Evolutionary conservation across 768 basidiomycete species (phyloP), one percentile per base, ranked within the genome.

Genomic region (Leccinellum rugosiceps): DNA sequence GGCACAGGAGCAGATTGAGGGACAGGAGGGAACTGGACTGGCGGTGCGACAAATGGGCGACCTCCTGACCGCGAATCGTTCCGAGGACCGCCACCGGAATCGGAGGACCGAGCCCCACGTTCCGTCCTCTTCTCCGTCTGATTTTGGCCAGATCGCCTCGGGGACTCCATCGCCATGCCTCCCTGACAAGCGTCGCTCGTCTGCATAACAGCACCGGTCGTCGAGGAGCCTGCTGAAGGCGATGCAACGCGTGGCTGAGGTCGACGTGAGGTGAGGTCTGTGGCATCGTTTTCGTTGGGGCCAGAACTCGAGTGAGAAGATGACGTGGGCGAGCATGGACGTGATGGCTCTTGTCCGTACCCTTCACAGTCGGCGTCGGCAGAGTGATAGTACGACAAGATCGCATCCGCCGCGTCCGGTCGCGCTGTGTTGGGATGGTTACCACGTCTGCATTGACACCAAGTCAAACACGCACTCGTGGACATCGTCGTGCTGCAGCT

Each of bases 21-120:
- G 5, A 11, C n/a, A 41, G 38, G 38, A 41, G 38, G 78, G 9
- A 83, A 78, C 61, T 83, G 84, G 69, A 88, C 89, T 38, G 87
- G 86, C 50, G 87, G 88, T 53, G 86, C 85, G 58, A 90, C 84
- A 60, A 90, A 76, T 52, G 87, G 84, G 25, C 90, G 76, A 53
- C 83, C 41, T 41, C 19, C 45, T 46, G 45, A n/a, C 45, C 72
- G 75, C 55, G 77, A 59, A 58, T 62, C 62, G 45, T 68, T 57
- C 6, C 71, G 63, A 43, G 69, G 67, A 56, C 67, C 63, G 64
- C 68, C 65, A 71, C 53, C 60, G 57, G 58, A 64, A 55, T 60
- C 59, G 70, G 64, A 58, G 58, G 55, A 47, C 65, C 63, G 57
- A 30, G 25, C 23, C 3, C 45, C 52, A 63, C 34, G 57, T 19